Evolutionary conservation across 352 stramenopile genomes (phyloP).

Genomic region (Globisporangium parvum): DNA sequence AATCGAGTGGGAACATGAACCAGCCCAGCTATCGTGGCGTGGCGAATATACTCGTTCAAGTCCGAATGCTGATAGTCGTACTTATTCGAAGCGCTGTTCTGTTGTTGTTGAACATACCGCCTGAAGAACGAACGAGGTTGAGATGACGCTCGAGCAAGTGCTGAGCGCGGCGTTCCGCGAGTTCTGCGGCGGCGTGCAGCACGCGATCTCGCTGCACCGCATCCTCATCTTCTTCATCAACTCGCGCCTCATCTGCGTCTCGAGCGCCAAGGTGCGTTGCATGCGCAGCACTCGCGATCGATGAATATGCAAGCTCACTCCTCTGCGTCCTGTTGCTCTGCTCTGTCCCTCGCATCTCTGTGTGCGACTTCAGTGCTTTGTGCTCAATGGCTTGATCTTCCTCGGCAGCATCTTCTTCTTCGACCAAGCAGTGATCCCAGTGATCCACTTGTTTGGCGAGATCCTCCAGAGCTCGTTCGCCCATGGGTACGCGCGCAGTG

Average conservation of each 20-base stretch:
- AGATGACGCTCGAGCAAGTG: constrained; percentile 33
- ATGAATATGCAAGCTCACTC: not conserved
- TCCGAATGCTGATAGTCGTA: no score
- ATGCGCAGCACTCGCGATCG: not conserved
- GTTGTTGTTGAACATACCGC: no score
- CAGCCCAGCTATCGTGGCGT: no score
- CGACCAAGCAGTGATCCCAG: constrained; percentile 71
- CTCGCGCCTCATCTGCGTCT: constrained; percentile 79
- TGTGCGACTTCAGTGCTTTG: constrained; percentile 37
- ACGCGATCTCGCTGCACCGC: constrained; percentile 79
- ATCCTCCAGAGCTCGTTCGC: constrained; percentile 67
- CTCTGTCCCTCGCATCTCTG: not conserved
- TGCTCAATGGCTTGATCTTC: constrained; percentile 88
- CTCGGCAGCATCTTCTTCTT: constrained; percentile 89
- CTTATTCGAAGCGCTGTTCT: no score
- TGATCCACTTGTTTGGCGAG: constrained; percentile 86
- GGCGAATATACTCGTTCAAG: no score
- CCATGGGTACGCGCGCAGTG: constrained; percentile 29
- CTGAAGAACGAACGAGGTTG: no score
- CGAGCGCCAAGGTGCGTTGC: constrained; percentile 65
- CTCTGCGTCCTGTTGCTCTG: not conserved
- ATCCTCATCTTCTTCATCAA: constrained; percentile 86
- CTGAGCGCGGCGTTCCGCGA: constrained; percentile 66
- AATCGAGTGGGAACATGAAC: no score
- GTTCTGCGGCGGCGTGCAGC: constrained; percentile 82